Conservation (phyloP, 768 basidiomycete species). For the Trametopsis cervina region DNA sequence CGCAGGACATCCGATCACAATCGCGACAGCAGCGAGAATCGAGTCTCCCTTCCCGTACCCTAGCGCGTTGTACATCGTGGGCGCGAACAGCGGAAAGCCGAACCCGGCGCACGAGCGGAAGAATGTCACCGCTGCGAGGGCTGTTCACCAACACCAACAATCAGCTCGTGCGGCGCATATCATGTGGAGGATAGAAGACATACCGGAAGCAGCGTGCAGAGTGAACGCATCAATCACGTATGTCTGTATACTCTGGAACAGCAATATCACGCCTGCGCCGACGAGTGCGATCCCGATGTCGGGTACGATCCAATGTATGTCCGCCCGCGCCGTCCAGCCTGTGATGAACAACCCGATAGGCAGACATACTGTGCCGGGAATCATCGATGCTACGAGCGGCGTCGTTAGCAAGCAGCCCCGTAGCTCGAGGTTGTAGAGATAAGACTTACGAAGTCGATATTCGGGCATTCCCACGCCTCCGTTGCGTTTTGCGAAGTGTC, state of each 20-base stretch:
- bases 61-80: slow-evolving; percentile 53
- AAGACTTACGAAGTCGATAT: slow-evolving; percentile 37
- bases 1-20: slow-evolving; percentile 53
- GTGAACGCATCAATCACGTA: slow-evolving; percentile 67
- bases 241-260: slow-evolving; percentile 56
- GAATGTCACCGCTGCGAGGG: slow-evolving; percentile 57
- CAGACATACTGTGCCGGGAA: slow-evolving; percentile 49
- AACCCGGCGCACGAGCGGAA: slow-evolving; percentile 64
- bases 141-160: slow-evolving; percentile 24
- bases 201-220: slow-evolving; percentile 61
- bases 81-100: slow-evolving; percentile 69
- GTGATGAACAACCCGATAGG: slow-evolving; percentile 65
- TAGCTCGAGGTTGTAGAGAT: neutral
- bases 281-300: slow-evolving; percentile 56
- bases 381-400: slow-evolving; percentile 40
- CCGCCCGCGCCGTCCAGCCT: slow-evolving; percentile 59
- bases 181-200: slow-evolving; percentile 34
- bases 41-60: slow-evolving; percentile 68
- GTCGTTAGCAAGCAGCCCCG: neutral
- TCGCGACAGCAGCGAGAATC: slow-evolving; percentile 46
- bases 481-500: slow-evolving; percentile 43
- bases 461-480: slow-evolving; percentile 49
- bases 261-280: slow-evolving; percentile 52
- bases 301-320: slow-evolving; percentile 60
- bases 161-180: neutral